phyloP scores from a whole-genome alignment of 1,284 basidiomycete genomes.

The Microbotryum scabiosae region DNA sequence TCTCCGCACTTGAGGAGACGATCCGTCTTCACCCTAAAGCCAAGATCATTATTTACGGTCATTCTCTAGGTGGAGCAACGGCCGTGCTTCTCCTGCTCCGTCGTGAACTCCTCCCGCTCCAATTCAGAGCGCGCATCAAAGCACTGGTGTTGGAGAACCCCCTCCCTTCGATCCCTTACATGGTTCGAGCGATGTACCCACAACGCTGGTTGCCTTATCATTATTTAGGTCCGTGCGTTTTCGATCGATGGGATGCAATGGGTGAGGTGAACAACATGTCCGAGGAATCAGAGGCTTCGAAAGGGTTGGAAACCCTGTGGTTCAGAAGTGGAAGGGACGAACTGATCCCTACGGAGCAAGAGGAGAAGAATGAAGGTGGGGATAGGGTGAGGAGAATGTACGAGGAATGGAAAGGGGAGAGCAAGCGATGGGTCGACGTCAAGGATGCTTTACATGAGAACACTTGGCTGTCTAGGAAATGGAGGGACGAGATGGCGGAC shows the following conservation, averaged over 20 bases:
- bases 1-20: conserved; percentile 39
- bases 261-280: background rate
- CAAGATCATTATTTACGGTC: conserved; percentile 46
- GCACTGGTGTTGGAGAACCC: conserved; percentile 50
- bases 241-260: conserved; percentile 48
- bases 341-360: conserved; percentile 14
- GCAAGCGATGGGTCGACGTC: conserved; percentile 15
- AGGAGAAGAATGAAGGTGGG: background rate
- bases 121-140: background rate
- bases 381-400: conserved; percentile 18
- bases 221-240: conserved; percentile 45
- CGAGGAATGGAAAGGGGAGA: background rate
- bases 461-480: conserved; percentile 10
- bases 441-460: conserved; percentile 22
- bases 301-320: conserved; percentile 13
- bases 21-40: conserved; percentile 38
- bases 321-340: conserved; percentile 24
- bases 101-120: conserved; percentile 9
- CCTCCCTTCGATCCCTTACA: conserved; percentile 47
- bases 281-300: background rate
- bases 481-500: conserved; percentile 10
- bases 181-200: conserved; percentile 49
- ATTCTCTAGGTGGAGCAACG: conserved; percentile 48
- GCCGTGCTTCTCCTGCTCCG: conserved; percentile 42
- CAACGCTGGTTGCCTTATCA: conserved; percentile 49